A percentile compares a stretch with the other conserved stretches of the same genome.
Evolutionary conservation across 2,329 filamentous ascomycete species (phyloP).

Genomic region (Hypoxylon sp.): DNA sequence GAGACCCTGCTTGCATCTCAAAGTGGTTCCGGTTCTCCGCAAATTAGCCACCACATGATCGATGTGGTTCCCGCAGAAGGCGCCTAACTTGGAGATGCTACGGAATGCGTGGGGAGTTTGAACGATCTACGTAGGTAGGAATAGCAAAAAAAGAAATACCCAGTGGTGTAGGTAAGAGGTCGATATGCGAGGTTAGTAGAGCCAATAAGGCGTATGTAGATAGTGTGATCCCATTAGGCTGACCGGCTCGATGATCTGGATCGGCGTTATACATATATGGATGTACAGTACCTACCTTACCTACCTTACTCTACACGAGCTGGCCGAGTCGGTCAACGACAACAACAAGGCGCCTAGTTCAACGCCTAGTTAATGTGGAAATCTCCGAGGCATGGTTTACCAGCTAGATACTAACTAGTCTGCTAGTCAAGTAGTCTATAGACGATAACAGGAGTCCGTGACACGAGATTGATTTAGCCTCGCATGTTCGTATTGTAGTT

Average conservation of each 20-base stretch:
- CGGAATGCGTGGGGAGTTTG: constrained; percentile 17
- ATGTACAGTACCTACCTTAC: no score
- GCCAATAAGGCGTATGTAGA: no score
- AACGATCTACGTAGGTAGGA: neutral
- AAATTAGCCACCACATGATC: constrained; percentile 35
- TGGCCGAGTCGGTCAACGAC: constrained; percentile 22
- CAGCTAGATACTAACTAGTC: no score
- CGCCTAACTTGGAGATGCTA: constrained; percentile 24
- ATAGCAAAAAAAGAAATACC: constrained; percentile 10
- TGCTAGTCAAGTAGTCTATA: no score
- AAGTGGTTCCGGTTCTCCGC: constrained; percentile 29
- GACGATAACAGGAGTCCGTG: constrained; percentile 23
- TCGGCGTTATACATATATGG: constrained; percentile 18
- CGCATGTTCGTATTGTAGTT: constrained; percentile 18
- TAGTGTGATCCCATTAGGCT: constrained; percentile 2
- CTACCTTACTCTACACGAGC: no score
- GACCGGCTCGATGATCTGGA: constrained; percentile 23
- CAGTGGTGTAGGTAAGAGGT: no score
- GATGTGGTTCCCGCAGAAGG: constrained; percentile 32
- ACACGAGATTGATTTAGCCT: constrained; percentile 22
- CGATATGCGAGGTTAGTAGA: no score
- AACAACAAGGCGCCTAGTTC: constrained; percentile 3
- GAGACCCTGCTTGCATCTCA: constrained; percentile 36
- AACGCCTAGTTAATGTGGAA: neutral
- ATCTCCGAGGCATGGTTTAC: constrained; percentile 7